Conservation (phyloP, 495 filamentous ascomycete genomes). For the Pyrenopolyporus hunteri region DNA sequence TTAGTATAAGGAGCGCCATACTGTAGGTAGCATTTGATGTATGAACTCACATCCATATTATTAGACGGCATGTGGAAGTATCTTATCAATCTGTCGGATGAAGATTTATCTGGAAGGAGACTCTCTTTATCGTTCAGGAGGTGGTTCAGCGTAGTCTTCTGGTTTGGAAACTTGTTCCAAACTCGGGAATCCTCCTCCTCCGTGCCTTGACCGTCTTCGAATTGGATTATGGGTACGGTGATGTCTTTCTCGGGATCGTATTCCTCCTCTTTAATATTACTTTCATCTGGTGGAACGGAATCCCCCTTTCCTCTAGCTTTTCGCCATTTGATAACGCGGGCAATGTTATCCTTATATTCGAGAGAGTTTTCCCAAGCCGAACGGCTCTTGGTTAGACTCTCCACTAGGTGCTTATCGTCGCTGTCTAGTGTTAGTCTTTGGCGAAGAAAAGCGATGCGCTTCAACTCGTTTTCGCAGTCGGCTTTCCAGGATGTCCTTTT, state of each 20-base stretch:
- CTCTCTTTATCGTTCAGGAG: not conserved
- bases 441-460: conserved; percentile 29
- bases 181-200: not conserved
- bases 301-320: not conserved
- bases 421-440: conserved; percentile 17
- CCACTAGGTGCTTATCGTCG: conserved; percentile 12
- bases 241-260: conserved; percentile 29
- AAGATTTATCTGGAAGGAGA: not conserved
- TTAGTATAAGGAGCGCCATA: not conserved
- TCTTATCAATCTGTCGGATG: not conserved
- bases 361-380: not conserved
- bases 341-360: not conserved
- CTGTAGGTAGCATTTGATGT: not conserved
- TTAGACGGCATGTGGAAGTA: conserved; percentile 41
- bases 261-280: not conserved
- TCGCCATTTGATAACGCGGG: not conserved
- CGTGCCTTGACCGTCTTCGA: not conserved
- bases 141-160: conserved; percentile 17
- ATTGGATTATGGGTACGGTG: conserved; percentile 25
- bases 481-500: conserved; percentile 29
- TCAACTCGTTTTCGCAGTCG: conserved; percentile 26
- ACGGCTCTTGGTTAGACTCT: not conserved
- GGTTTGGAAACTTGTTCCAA: conserved; percentile 30
- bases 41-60: conserved; percentile 35
- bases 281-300: not conserved